Base-by-base conservation (phyloP, 2,329 filamentous ascomycete species). In the Talaromyces albobiverticillius region DNA sequence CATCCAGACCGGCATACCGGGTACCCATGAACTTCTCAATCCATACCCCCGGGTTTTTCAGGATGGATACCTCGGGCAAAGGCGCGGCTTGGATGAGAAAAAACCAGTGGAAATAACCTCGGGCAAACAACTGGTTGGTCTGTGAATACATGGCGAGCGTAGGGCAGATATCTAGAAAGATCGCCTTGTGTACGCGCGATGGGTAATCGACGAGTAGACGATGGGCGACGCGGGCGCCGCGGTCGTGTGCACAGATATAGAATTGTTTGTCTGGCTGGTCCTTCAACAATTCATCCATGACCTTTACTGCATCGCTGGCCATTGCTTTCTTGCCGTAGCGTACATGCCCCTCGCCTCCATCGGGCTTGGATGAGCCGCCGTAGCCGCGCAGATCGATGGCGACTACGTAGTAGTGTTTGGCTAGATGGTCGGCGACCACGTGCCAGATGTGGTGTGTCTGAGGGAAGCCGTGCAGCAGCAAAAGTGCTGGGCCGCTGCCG, bases 81-180 rank as follows among this genome's bases (percentile, higher is more conserved):
- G 81, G 78, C 4, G 67, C 67, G 0, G 68, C 63, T 61, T 84
- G 82, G 8, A 82, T 79, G 18, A 84, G 71, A 58, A 84, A 78
- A 50, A 82, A 82, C 81, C 82, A 84, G 65, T 84, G 81, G 60
- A 78, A 83, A 63, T 82, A 83, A 0, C 73, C 71, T 25, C 69
- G 70, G 1, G 79, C 77, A 55, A 81, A 78, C 0, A 66, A 64
- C 4, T 71, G 59, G 49, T 74, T 59, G 3, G 74, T 74, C 14
- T 72, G 65, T 46, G 69, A 67, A 67, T 77, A 84, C 76, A 82
- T 82, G 5, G 73, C 73, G 10, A 80, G 71, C 0, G 80, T 83
- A 2, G 81, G 82, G 38, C 76, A 79, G 41, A 83, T 81, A 54
- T 82, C 80, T 2, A 82, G 67, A 1, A 82, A 57, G 38, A 81